phyloP scores from a whole-genome alignment of 306 rosid species.

The Prunus campanulata region DNA sequence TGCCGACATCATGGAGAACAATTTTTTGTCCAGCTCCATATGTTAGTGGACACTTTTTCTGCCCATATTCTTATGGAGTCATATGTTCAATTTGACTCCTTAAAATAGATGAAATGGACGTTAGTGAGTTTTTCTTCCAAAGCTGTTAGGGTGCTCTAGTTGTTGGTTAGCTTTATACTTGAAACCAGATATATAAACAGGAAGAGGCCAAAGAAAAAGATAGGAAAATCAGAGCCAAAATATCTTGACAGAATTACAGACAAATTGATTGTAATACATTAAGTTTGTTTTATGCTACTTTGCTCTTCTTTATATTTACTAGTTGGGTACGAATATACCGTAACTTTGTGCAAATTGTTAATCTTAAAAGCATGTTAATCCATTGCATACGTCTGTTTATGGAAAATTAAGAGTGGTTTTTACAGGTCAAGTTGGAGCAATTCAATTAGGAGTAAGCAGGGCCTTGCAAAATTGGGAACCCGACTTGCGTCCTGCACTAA shows the following conservation, averaged over 20 bases:
- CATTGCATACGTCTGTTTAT: not conserved
- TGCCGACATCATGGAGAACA: not conserved
- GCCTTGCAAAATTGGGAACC: conserved; percentile 99
- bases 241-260: not conserved
- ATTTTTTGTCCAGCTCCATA: not conserved
- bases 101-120: not conserved
- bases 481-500: conserved; percentile 73
- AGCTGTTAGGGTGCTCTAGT: not conserved
- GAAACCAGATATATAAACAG: not conserved
- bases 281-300: not conserved
- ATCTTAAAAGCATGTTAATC: not conserved
- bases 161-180: not conserved
- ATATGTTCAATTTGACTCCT: not conserved
- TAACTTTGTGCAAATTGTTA: not conserved
- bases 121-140: not conserved
- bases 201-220: not conserved
- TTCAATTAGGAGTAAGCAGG: conserved; percentile 81
- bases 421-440: conserved; percentile 97
- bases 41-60: not conserved
- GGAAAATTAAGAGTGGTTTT: conserved; percentile 6
- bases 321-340: not conserved
- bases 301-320: not conserved
- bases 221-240: not conserved
- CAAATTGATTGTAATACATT: not conserved
- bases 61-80: not conserved